A percentile compares a stretch with the other conserved stretches of the same genome.
Evolutionary conservation across 2,329 filamentous ascomycete species (phyloP).

Genomic region (Aspergillus sp.): DNA sequence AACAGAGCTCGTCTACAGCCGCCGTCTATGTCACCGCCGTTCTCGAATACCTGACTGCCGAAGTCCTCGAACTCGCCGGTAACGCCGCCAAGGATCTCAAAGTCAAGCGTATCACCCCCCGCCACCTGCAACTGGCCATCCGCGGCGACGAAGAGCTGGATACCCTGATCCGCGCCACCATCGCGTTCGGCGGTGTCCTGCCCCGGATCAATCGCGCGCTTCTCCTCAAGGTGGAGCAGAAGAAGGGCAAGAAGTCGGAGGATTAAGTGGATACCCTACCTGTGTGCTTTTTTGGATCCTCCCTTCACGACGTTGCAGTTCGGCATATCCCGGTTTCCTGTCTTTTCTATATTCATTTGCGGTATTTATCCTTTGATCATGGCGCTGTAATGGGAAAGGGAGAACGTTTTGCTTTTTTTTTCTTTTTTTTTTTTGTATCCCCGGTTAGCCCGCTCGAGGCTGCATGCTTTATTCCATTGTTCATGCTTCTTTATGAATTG

Average conservation of each 20-base stretch:
- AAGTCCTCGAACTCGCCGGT: slow-evolving; percentile 95
- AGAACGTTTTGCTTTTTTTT: slow-evolving; percentile 23
- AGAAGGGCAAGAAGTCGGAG: slow-evolving; percentile 69
- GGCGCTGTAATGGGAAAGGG: slow-evolving; percentile 35
- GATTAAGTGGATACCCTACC: slow-evolving; percentile 19
- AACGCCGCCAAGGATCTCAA: slow-evolving; percentile 99
- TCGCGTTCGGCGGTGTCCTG: slow-evolving; percentile 95
- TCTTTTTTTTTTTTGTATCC: slow-evolving; percentile 28
- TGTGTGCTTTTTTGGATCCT: slow-evolving; percentile 10
- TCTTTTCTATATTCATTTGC: slow-evolving; percentile 6
- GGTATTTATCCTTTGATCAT: slow-evolving; percentile 14
- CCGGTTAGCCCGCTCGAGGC: background rate
- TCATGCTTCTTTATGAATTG: background rate
- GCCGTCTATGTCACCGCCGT: slow-evolving; percentile 97
- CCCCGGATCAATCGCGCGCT: slow-evolving; percentile 98
- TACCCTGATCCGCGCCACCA: slow-evolving; percentile 92
- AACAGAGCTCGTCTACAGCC: slow-evolving; percentile 45
- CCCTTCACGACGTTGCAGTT: slow-evolving; percentile 18
- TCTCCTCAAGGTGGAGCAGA: slow-evolving; percentile 90
- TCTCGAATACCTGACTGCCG: slow-evolving; percentile 93
- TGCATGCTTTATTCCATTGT: background rate
- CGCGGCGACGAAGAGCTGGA: slow-evolving; percentile 97
- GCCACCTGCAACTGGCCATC: slow-evolving; percentile 94
- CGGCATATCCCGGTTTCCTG: slow-evolving; percentile 15
- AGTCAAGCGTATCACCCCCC: slow-evolving; percentile 98